Base-by-base conservation (phyloP, 345 rosid genomes). In the Gynandropsis gynandra region DNA sequence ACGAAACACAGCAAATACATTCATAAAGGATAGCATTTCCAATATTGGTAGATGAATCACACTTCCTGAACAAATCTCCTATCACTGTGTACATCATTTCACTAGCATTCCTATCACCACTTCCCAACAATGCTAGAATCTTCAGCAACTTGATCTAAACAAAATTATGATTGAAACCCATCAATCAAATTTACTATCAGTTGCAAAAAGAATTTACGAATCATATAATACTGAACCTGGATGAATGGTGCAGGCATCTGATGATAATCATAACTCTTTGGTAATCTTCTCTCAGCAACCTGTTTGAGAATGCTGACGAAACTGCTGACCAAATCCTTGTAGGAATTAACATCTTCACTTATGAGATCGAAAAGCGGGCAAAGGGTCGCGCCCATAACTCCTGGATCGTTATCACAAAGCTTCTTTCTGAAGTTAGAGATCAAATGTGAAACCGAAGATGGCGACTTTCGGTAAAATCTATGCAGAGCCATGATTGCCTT, bases 401-500 rank as follows among this genome's bases (percentile, higher is more conserved):
- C 98, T 1, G 97, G 95, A 72, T 92, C 98, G 40, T 80, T 92
- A 56, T 92, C 98, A 49, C 84, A 85, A 35, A 92, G 75, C 68
- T 78, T 82, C 96, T 88, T 87, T 50, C 98, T 80, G 60, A 92
- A 92, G 72, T 85, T 87, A 40, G 98, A 79, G 36, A 81, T 20
- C 42, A 92, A 80, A 68, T 92, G 98, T 1, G 85, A 76, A 16
- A 92, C 97, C 0, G 98, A 82, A 37, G 95, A 79, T 0, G 97
- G 94, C 27, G 98, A 92, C 73, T 87, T 92, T 18, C 74, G 87
- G 48, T 82, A 74, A 50, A 87, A 92, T 40, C 97, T 75, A 64
- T 92, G 97, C 44, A 92, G 76, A 44, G 98, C 98, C 98, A 87
- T 92, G n/a, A 92, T 68, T 0, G 98, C 95, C 74, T 92, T 92